Evolutionary conservation across 2,329 filamentous ascomycete genomes (phyloP), one percentile per base, ranked within the genome.

Genomic region (Hansfordia pulvinata): DNA sequence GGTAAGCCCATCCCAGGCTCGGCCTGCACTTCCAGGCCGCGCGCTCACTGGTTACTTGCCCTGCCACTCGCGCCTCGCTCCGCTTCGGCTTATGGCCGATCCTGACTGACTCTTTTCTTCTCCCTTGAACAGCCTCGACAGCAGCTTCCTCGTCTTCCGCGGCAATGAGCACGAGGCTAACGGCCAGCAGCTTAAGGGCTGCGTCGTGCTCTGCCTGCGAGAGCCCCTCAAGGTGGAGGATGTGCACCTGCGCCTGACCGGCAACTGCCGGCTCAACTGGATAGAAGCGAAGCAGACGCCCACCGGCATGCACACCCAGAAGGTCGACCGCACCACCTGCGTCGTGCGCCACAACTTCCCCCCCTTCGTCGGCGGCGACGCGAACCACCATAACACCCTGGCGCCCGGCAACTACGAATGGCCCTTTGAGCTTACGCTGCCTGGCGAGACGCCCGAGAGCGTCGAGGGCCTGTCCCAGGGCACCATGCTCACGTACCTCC

Each of bases 401-500:
- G 62, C 66, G 4, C 69, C 77, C 15, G 80, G 79, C 35, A 88
- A 88, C 52, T 84, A 90, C 52, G 80, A 86, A 50, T 88, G 79
- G 56, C 79, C 79, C 0, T 88, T 90, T 47, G 74, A 84, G 39
- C 60, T 76, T 30, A 61, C 79, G 31, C 58, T 88, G n/a, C 68
- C 77, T 10, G 81, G 81, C 30, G 58, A 69, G 41, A 74, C 66
- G 14, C 69, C 83, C 11, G 90, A 96, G 63, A 93, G 84, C 44
- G 71, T 98, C 20, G 90, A 96, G 54, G 90, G 90, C 4, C 61
- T 96, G 30, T 66, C 70, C 30, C 82, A 92, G 40, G n/a, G n/a
- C n/a, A 86, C 81, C 10, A 88, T 79, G 54, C 76, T 96, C 33
- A 79, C 83, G 25, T 98, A 96, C 55, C 76, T 80, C 38, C 64